These are phyloP conservation scores for Fusarium stilboides DNA, from an alignment of 2,329 filamentous ascomycete genomes.

Conservation along the genomic window DNA sequence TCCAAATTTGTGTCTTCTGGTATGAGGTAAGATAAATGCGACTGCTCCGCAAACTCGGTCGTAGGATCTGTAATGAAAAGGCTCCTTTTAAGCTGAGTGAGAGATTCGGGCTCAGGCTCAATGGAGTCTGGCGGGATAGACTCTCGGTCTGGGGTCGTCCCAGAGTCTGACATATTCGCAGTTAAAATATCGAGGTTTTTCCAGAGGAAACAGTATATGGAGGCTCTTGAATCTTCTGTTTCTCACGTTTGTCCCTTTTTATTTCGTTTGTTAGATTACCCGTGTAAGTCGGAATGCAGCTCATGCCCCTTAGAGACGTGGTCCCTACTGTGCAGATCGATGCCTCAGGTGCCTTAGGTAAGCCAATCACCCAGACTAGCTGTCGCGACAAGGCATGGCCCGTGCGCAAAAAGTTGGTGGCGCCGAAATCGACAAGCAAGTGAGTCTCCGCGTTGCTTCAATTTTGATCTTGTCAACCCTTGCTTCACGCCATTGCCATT, in stretches of 20 bases:
- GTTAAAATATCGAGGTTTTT: not conserved
- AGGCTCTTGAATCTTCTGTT: not conserved
- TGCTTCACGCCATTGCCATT: conserved; percentile 20
- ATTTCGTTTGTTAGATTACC: conserved; percentile 33
- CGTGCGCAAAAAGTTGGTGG: conserved; percentile 49
- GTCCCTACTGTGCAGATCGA: conserved; percentile 26
- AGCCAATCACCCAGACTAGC: conserved; percentile 10
- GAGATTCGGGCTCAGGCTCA: conserved; percentile 41
- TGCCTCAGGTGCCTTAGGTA: conserved; percentile 28
- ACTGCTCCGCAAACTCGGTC: conserved; percentile 67
- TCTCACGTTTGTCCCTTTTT: conserved; percentile 18
- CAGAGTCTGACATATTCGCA: conserved; percentile 43
- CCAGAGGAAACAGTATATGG: not conserved
- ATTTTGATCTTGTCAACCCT: conserved; percentile 26
- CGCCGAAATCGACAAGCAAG: conserved; percentile 25
- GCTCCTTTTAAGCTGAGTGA: conserved; percentile 42
- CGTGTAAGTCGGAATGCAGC: conserved; percentile 45
- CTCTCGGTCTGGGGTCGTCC: conserved; percentile 36
- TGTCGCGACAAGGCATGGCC: conserved; percentile 31
- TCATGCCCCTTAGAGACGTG: conserved; percentile 45
- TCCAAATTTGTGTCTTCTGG: conserved; percentile 70
- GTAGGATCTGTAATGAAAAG: conserved; percentile 47
- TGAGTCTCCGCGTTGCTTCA: conserved; percentile 17
- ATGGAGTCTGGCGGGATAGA: conserved; percentile 37
- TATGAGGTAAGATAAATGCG: conserved; percentile 73